phyloP scores from a whole-genome alignment of 768 basidiomycete species.

The Strobilomyces dryophilus region DNA sequence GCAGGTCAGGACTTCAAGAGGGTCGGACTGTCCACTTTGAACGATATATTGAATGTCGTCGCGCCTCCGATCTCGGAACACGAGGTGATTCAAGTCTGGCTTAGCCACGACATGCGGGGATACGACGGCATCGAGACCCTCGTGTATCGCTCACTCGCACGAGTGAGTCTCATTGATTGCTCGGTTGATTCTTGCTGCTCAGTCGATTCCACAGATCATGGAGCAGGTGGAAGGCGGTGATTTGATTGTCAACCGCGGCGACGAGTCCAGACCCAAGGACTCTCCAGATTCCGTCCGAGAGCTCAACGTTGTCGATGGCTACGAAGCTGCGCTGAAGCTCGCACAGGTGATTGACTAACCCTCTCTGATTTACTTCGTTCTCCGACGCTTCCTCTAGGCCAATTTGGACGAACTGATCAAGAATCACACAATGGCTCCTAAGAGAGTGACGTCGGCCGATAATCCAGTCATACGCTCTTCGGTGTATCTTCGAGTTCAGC shows the following conservation, averaged over 20 bases:
- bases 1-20: constrained; percentile 87
- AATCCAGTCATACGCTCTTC: constrained; percentile 81
- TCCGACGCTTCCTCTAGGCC: constrained; percentile 45
- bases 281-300: constrained; percentile 48
- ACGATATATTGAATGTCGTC: constrained; percentile 91
- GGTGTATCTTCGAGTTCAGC: constrained; percentile 91
- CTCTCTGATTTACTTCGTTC: not conserved
- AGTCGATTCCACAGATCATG: constrained; percentile 57
- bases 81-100: constrained; percentile 94
- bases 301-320: constrained; percentile 78
- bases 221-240: constrained; percentile 94
- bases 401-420: constrained; percentile 74
- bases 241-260: constrained; percentile 79
- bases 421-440: constrained; percentile 42
- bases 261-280: constrained; percentile 70
- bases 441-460: constrained; percentile 31
- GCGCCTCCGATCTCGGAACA: constrained; percentile 98
- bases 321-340: constrained; percentile 79
- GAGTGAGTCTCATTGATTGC: constrained; percentile 45
- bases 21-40: constrained; percentile 83
- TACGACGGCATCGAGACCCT: constrained; percentile 93
- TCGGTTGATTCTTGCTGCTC: not conserved
- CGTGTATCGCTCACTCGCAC: constrained; percentile 82
- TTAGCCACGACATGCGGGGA: constrained; percentile 95
- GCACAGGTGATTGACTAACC: constrained; percentile 56